Evolutionary conservation across 2,329 filamentous ascomycete species (phyloP).

Genomic region (Didymella lethalis): DNA sequence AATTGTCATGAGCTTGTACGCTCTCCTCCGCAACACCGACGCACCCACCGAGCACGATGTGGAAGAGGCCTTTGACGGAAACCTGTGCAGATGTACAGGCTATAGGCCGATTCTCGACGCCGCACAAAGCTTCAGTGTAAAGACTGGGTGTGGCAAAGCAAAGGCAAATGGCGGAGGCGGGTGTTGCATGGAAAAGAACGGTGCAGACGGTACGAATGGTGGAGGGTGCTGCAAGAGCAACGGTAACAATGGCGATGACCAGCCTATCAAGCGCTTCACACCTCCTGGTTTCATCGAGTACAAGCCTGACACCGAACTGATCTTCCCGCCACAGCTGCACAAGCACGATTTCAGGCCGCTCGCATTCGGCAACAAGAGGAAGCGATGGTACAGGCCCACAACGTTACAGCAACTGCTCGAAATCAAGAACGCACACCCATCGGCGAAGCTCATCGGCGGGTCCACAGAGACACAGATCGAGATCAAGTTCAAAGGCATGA

Average conservation of each 20-base stretch:
- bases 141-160: conserved; percentile 64
- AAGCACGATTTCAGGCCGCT: conserved; percentile 84
- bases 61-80: conserved; percentile 97
- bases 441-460: conserved; percentile 92
- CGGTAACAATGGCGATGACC: conserved; percentile 52
- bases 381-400: conserved; percentile 90
- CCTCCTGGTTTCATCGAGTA: conserved; percentile 94
- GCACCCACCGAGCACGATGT: conserved; percentile 81
- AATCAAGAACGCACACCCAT: conserved; percentile 85
- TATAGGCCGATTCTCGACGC: conserved; percentile 94
- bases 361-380: conserved; percentile 91
- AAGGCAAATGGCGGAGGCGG: conserved; percentile 66
- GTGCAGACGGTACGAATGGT: conserved; percentile 37
- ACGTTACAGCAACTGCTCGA: conserved; percentile 87
- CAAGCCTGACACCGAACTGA: conserved; percentile 90
- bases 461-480: conserved; percentile 98
- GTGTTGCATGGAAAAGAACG: conserved; percentile 73
- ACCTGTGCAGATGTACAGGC: conserved; percentile 93
- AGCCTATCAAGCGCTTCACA: conserved; percentile 71
- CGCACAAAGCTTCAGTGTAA: conserved; percentile 82
- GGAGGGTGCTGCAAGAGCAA: conserved; percentile 55
- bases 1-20: conserved; percentile 97
- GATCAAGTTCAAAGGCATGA: conserved; percentile 94
- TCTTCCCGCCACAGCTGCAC: conserved; percentile 86
- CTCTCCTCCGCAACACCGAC: conserved; percentile 83